phyloP scores from a whole-genome alignment of 179 eudicot genomes.

The Silene coronaria region DNA sequence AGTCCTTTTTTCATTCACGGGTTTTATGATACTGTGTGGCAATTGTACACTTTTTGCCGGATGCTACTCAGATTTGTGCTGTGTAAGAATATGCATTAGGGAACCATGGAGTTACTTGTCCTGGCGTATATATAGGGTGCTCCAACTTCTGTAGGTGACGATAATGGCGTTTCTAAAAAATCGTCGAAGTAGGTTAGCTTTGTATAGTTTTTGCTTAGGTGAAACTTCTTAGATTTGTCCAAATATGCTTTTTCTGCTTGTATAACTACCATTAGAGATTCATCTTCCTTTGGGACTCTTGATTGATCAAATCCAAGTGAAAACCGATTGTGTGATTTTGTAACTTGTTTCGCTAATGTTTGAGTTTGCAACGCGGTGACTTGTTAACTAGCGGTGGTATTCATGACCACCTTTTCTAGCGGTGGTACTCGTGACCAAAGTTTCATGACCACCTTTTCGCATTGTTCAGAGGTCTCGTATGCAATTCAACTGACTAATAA shows the following conservation, averaged over 20 bases:
- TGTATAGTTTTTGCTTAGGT: constrained; percentile 24
- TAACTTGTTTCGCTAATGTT: no score
- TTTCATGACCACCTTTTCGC: no score
- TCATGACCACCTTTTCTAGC: no score
- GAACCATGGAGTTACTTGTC: constrained; percentile 13
- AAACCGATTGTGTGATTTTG: no score
- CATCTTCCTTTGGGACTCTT: no score
- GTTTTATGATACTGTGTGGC: constrained; percentile 26
- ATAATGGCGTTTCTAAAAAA: no score
- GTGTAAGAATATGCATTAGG: constrained; percentile 14
- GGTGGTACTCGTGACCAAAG: no score
- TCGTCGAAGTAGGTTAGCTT: constrained; percentile 6
- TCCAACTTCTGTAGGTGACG: not conserved
- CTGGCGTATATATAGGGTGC: constrained; percentile 24
- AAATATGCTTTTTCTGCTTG: not conserved
- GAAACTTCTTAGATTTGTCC: constrained; percentile 9
- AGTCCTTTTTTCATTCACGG: constrained; percentile 23
- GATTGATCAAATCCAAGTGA: no score
- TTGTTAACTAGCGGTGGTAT: no score
- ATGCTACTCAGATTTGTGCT: constrained; percentile 24
- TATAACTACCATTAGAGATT: constrained; percentile 5
- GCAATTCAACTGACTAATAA: no score
- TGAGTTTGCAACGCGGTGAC: no score
- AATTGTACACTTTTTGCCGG: constrained; percentile 27
- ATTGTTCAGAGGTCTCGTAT: no score